A percentile compares a stretch with the other conserved stretches of the same genome.
Conservation (phyloP, 1,139 yeast genomes). For the Taphrina populina region DNA sequence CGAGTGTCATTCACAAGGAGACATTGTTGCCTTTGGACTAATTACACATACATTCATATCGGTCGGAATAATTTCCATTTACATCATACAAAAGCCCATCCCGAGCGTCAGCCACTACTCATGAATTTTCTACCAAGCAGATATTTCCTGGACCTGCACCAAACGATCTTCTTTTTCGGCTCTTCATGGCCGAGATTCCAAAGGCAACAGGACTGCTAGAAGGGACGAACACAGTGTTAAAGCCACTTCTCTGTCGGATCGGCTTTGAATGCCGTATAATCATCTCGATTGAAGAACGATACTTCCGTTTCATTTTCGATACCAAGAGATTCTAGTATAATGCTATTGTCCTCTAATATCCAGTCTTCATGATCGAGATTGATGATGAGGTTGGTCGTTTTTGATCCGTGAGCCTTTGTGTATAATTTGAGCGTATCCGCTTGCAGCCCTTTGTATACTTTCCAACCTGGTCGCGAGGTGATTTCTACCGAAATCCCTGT, state of each 20-base stretch:
- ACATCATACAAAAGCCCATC: too few relatives aligned
- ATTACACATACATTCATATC: too few relatives aligned
- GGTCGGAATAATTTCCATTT: too few relatives aligned
- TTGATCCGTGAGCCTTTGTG: conserved; percentile 86
- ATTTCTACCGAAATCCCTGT: conserved; percentile 48
- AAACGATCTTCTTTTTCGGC: too few relatives aligned
- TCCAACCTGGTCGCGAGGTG: conserved; percentile 19
- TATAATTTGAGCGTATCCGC: conserved; percentile 61
- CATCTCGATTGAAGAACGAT: conserved; percentile 68
- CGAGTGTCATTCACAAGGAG: too few relatives aligned
- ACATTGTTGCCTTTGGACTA: too few relatives aligned
- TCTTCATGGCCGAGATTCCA: too few relatives aligned
- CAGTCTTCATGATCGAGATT: conserved; percentile 79
- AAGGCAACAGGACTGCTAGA: too few relatives aligned
- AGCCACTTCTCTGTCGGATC: conserved; percentile 92
- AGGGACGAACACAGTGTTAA: neutral
- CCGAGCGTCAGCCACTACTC: too few relatives aligned
- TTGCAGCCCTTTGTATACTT: conserved; percentile 19
- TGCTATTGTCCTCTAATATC: conserved; percentile 55
- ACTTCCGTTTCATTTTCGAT: conserved; percentile 81
- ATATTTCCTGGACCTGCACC: too few relatives aligned
- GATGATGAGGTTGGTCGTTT: conserved; percentile 82
- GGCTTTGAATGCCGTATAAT: conserved; percentile 64
- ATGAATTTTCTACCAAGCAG: too few relatives aligned
- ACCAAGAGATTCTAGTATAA: conserved; percentile 47